Conservation (phyloP, 2,329 filamentous ascomycete genomes). For the Monilinia polystroma region DNA sequence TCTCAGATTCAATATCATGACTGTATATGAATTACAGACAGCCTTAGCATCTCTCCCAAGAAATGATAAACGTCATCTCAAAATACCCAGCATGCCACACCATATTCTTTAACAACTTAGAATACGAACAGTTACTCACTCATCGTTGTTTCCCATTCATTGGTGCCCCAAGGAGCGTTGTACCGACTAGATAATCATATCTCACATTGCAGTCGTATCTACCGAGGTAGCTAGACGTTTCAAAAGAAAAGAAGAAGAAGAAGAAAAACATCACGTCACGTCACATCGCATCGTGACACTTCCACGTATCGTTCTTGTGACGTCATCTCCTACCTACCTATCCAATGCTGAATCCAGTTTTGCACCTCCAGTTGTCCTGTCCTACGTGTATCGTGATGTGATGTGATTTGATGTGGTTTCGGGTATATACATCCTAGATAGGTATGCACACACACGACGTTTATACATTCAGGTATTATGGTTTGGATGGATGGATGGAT, state of each 20-base stretch:
- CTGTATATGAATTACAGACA: neutral
- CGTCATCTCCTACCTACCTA: too few species aligned
- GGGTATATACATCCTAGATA: too few species aligned
- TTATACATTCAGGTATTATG: too few species aligned
- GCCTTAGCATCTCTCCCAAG: neutral
- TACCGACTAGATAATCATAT: neutral
- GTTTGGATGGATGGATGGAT: neutral
- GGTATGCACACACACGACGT: too few species aligned
- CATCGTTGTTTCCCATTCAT: neutral
- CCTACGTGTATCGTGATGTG: too few species aligned
- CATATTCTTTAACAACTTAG: neutral
- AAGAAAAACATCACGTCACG: too few species aligned
- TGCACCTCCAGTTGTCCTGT: neutral
- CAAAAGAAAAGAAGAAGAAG: too few species aligned
- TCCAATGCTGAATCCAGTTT: too few species aligned
- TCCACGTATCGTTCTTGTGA: too few species aligned
- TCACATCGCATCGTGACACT: too few species aligned
- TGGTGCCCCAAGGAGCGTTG: too few species aligned
- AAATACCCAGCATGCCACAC: neutral
- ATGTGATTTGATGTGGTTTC: too few species aligned
- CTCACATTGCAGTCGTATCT: neutral
- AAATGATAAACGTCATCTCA: neutral
- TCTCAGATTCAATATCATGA: neutral
- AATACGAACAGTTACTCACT: neutral
- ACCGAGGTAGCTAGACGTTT: neutral